phyloP scores from a whole-genome alignment of 2,329 filamentous ascomycete species.

The Aspergillus piperis region DNA sequence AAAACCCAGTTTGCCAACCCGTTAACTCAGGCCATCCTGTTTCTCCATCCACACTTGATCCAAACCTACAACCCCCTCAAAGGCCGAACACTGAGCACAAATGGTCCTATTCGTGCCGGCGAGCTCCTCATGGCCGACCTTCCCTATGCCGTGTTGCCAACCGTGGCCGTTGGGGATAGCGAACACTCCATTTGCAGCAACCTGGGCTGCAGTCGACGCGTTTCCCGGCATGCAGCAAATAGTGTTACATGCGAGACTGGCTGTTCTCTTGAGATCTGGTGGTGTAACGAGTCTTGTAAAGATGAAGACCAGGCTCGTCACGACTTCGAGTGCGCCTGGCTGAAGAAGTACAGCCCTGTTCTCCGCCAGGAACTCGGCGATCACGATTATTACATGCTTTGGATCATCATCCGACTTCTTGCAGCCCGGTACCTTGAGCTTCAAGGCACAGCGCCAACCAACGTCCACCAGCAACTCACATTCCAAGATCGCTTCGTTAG shows the following conservation, averaged over 20 bases:
- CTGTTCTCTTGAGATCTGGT: not conserved
- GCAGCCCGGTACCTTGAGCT: not conserved
- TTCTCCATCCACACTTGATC: not conserved
- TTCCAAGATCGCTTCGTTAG: not conserved
- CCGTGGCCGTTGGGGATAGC: not conserved
- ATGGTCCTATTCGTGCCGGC: not conserved
- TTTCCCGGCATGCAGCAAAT: not conserved
- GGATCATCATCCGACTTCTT: not conserved
- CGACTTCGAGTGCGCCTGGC: not conserved
- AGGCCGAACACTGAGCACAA: not conserved
- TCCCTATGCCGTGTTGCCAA: not conserved
- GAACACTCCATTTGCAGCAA: not conserved
- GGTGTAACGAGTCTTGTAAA: not conserved
- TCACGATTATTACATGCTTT: conserved; percentile 6
- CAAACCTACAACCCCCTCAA: not conserved
- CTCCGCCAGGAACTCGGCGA: not conserved
- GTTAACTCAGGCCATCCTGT: not conserved
- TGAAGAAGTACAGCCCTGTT: not conserved
- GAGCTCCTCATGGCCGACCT: not conserved
- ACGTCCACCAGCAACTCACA: not conserved
- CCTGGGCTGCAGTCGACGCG: not conserved
- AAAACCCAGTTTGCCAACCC: not conserved
- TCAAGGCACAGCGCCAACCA: not conserved
- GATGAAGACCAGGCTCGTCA: not conserved
- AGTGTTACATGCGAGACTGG: not conserved